phyloP scores from a whole-genome alignment of 352 stramenopile genomes.

The Globisporangium barbulae region DNA sequence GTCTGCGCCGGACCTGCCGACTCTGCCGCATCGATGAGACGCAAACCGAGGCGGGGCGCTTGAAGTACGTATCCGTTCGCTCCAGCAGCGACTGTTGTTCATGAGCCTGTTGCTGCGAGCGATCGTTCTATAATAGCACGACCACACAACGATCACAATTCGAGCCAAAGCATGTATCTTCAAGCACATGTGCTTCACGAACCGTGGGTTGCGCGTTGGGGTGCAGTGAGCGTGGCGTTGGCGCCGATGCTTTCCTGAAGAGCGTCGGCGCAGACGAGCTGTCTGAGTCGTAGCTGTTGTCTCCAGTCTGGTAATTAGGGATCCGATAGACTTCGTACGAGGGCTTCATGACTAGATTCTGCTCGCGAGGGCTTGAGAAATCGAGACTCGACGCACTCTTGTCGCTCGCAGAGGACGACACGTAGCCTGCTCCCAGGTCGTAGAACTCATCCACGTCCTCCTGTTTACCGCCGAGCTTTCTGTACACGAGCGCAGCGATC shows the following conservation, averaged over 20 bases:
- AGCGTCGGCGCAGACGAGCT: constrained; percentile 37
- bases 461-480: constrained; percentile 18
- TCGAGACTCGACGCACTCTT: constrained; percentile 26
- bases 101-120: constrained; percentile 13
- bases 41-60: constrained; percentile 57
- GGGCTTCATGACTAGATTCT: constrained; percentile 16
- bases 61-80: constrained; percentile 45
- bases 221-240: constrained; percentile 43
- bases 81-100: constrained; percentile 56
- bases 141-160: not conserved
- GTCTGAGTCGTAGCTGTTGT: constrained; percentile 44
- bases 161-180: not conserved
- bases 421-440: constrained; percentile 7
- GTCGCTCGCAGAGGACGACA: constrained; percentile 19
- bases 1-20: constrained; percentile 31
- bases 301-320: constrained; percentile 16
- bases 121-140: not conserved
- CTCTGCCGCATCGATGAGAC: constrained; percentile 41
- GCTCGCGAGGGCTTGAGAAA: not conserved
- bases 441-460: constrained; percentile 38
- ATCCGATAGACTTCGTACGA: constrained; percentile 36
- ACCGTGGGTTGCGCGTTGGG: not conserved
- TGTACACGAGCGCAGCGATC: constrained; percentile 23
- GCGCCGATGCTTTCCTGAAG: constrained; percentile 53
- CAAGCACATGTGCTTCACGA: not conserved